Evolutionary conservation across 768 basidiomycete genomes (phyloP), one percentile per base, ranked within the genome.

Genomic region (Daedaleopsis sinensis): DNA sequence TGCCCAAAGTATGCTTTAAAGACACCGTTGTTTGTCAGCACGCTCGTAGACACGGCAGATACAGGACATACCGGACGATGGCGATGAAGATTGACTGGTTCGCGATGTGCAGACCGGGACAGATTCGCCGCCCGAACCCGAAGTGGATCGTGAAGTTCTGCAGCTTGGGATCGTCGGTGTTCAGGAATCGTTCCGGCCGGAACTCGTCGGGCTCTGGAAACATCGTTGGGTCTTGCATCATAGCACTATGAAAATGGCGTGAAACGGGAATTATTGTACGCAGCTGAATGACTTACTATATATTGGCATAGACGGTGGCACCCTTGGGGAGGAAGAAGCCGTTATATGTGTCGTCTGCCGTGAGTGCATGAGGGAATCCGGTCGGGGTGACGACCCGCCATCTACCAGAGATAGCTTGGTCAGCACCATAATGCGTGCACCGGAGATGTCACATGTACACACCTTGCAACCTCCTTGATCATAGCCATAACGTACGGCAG

Each of bases 271-370:
- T 59, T 24, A 15, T 52, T 56, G 16, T 66, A 56, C 35, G 65
- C 65, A 1, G 53, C 47, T 3, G 66, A 62, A 27, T 66, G 58
- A 24, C 32, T 57, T 3, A 65, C 63, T 5, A 68, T 46, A 32
- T 70, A 59, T 53, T 32, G 27, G 27, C 27, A 32, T 32, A 60
- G 1, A 71, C 67, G 11, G 66, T 65, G 36, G 67, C 61, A 12
- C 74, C 74, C n/a, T 68, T 68, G 9, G 74, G 74, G 13, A 73
- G 58, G 42, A 65, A 62, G 42, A 68, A 64, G 18, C 71, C 68
- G 8, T 68, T 63, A 50, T 70, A 69, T 9, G 61, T 38, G 47
- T 74, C 70, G 35, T 66, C 60, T 15, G 27, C 19, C 1, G 51
- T 48, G 9, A 70, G 64, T 0, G 65, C 58, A 21, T 73, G 68